Percentiles rank a stretch among this genome's conserved stretches.
phyloP scores from a whole-genome alignment of 805 yeast species.

The Yamadazyma laniorum region DNA sequence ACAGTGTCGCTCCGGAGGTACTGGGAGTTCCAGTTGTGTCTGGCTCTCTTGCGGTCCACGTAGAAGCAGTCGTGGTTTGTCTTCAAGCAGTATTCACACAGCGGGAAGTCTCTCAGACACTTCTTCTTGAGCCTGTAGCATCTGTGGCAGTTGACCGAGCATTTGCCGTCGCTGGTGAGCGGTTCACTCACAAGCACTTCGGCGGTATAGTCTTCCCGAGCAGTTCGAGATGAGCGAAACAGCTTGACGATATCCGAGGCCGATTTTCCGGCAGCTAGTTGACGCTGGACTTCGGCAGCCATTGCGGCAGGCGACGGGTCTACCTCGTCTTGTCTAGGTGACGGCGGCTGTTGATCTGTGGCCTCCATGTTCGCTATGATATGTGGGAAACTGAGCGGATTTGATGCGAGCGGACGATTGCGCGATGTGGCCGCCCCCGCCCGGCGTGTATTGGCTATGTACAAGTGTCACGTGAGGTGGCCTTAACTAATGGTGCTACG shows the following conservation, averaged over 20 bases:
- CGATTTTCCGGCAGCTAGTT: constrained; percentile 1
- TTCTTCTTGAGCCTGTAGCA: constrained; percentile 40
- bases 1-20: constrained; percentile 1
- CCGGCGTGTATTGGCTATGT: neutral
- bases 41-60: constrained; percentile 16
- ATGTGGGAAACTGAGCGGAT: too few relatives aligned
- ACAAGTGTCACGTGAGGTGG: neutral
- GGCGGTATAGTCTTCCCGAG: constrained; percentile 6
- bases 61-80: constrained; percentile 38
- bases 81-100: constrained; percentile 36
- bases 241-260: constrained; percentile 7
- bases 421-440: neutral
- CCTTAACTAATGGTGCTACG: too few relatives aligned
- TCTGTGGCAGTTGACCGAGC: constrained; percentile 13
- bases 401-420: too few relatives aligned
- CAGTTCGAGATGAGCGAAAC: constrained; percentile 4
- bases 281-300: neutral
- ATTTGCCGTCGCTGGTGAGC: neutral
- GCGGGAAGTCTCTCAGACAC: constrained; percentile 39
- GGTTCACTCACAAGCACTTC: constrained; percentile 3
- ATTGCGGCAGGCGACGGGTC: too few relatives aligned
- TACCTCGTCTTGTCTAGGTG: too few relatives aligned
- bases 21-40: constrained; percentile 12
- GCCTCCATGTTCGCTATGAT: neutral
- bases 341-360: constrained; percentile 1